Conservation (phyloP, 495 filamentous ascomycete species). For the Penicillium macrosclerotiorum region DNA sequence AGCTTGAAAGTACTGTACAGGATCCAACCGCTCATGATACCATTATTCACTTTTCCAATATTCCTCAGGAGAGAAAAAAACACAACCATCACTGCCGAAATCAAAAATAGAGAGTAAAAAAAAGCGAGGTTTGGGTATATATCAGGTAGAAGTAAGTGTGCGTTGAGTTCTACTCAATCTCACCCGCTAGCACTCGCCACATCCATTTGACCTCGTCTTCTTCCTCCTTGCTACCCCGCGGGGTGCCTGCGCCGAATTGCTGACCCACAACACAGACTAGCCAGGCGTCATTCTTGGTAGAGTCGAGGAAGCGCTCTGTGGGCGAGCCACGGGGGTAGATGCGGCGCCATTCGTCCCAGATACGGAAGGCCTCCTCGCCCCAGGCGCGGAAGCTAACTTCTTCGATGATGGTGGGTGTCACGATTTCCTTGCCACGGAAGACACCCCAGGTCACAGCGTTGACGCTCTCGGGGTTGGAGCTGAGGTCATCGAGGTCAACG, state of each 20-base stretch:
- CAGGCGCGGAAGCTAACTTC: conserved; percentile 92
- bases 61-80: conserved; percentile 8
- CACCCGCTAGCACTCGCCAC: conserved; percentile 40
- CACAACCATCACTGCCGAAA: background rate
- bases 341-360: conserved; percentile 90
- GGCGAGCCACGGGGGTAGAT: conserved; percentile 68
- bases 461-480: conserved; percentile 53
- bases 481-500: conserved; percentile 33
- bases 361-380: conserved; percentile 93
- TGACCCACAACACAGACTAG: conserved; percentile 91
- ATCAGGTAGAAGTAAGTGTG: conserved; percentile 7
- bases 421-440: conserved; percentile 94
- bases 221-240: conserved; percentile 41
- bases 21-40: conserved; percentile 21
- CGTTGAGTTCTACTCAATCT: conserved; percentile 15
- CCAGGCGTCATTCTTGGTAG: conserved; percentile 68
- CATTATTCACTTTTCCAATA: conserved; percentile 19
- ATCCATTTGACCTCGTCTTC: conserved; percentile 43
- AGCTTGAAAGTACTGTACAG: conserved; percentile 27
- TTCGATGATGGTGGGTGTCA: conserved; percentile 97
- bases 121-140: conserved; percentile 17
- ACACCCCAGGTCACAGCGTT: conserved; percentile 98
- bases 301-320: conserved; percentile 67
- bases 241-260: conserved; percentile 57
- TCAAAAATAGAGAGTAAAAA: conserved; percentile 2